phyloP scores from a whole-genome alignment of 2,329 filamentous ascomycete species.

The Penicillium freii region DNA sequence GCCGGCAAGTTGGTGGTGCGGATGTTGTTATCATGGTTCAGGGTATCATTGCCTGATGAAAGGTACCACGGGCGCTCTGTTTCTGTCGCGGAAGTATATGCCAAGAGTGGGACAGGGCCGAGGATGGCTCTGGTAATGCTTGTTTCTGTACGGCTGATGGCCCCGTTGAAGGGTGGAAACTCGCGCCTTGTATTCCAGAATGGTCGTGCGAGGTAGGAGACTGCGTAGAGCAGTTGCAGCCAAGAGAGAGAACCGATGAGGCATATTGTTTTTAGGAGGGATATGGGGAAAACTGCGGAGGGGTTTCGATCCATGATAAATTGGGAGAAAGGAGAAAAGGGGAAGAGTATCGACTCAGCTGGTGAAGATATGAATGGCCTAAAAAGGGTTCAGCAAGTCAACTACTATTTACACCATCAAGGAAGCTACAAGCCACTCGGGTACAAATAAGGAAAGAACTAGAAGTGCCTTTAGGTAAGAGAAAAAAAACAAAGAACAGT shows the following conservation, averaged over 20 bases:
- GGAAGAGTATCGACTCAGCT: background rate
- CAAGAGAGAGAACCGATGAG: slow-evolving; percentile 23
- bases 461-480: background rate
- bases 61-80: slow-evolving; percentile 7
- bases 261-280: slow-evolving; percentile 13
- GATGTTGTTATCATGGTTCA: background rate
- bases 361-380: background rate
- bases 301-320: background rate
- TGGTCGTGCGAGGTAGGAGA: slow-evolving; percentile 18
- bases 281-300: slow-evolving; percentile 13
- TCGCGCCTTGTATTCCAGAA: slow-evolving; percentile 12
- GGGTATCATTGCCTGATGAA: background rate
- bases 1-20: background rate
- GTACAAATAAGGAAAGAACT: background rate
- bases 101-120: slow-evolving; percentile 17
- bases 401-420: background rate
- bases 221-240: slow-evolving; percentile 27
- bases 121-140: slow-evolving; percentile 23
- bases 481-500: too few species aligned
- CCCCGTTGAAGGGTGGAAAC: slow-evolving; percentile 14
- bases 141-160: slow-evolving; percentile 25
- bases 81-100: slow-evolving; percentile 14
- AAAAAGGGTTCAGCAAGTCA: too few species aligned
- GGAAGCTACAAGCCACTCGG: background rate
- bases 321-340: too few species aligned